Conservation (phyloP, 768 basidiomycete genomes). For the Goffeauzyma gilvescens region DNA sequence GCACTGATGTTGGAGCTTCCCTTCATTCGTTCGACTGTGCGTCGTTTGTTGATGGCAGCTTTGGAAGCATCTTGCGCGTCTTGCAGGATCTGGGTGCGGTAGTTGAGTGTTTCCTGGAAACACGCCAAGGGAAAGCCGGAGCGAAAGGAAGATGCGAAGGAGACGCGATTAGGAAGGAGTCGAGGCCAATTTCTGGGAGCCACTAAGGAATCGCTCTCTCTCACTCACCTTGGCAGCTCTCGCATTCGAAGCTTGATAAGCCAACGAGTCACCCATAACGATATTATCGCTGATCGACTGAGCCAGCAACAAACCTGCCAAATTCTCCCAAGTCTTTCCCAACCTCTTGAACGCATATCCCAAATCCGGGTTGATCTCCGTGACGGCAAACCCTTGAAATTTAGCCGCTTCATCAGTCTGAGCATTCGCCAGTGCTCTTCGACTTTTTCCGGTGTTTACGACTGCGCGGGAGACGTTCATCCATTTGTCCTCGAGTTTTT, state of each 20-base stretch:
- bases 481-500: slow-evolving; percentile 77
- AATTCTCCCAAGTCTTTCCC: slow-evolving; percentile 66
- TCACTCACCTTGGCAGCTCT: slow-evolving; percentile 56
- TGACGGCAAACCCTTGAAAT: slow-evolving; percentile 66
- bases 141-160: not conserved
- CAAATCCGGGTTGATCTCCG: slow-evolving; percentile 68
- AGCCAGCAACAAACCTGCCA: slow-evolving; percentile 73
- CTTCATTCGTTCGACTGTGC: slow-evolving; percentile 48
- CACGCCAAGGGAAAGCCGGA: not conserved
- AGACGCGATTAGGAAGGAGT: not conserved
- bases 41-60: slow-evolving; percentile 73
- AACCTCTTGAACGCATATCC: slow-evolving; percentile 61
- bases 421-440: slow-evolving; percentile 65
- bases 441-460: slow-evolving; percentile 58
- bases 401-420: slow-evolving; percentile 89
- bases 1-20: slow-evolving; percentile 44
- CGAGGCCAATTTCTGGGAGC: not conserved
- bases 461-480: slow-evolving; percentile 81
- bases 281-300: slow-evolving; percentile 89
- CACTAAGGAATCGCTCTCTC: no score
- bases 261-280: slow-evolving; percentile 82
- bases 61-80: slow-evolving; percentile 90
- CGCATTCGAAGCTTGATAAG: slow-evolving; percentile 94
- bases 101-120: slow-evolving; percentile 45
- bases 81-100: slow-evolving; percentile 76